Evolutionary conservation across 495 filamentous ascomycete genomes (phyloP).

Genomic region (Daldinia childiae): DNA sequence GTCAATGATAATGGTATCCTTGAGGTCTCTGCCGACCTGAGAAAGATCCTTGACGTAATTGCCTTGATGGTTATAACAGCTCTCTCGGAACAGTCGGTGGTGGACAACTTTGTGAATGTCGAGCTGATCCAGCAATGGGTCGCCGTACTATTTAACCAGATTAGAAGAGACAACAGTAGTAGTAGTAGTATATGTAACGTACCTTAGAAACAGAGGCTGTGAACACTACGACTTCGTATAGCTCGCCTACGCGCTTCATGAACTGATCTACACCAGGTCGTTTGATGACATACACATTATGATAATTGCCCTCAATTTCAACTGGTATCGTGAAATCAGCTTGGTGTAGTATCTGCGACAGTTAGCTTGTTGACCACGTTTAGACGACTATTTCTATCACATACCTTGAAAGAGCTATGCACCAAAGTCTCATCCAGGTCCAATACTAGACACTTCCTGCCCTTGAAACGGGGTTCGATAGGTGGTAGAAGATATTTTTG

Average conservation of each 20-base stretch:
- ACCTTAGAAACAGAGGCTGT: conserved; percentile 99
- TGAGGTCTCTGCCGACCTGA: conserved; percentile 93
- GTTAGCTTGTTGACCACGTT: conserved; percentile 41
- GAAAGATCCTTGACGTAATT: conserved; percentile 99
- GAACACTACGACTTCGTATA: conserved; percentile 99
- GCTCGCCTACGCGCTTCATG: conserved; percentile 97
- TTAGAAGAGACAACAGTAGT: conserved; percentile 20
- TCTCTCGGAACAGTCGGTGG: conserved; percentile 95
- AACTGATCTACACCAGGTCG: conserved; percentile 96
- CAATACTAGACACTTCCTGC: conserved; percentile 92
- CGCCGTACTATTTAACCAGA: conserved; percentile 77
- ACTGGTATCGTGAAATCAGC: conserved; percentile 99
- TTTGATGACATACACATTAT: conserved; percentile 99
- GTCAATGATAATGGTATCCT: conserved; percentile 99
- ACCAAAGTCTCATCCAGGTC: conserved; percentile 99
- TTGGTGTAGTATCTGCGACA: conserved; percentile 86
- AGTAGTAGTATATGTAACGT: conserved; percentile 41
- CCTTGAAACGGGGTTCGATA: conserved; percentile 76
- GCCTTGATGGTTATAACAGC: conserved; percentile 98
- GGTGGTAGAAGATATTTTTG: conserved; percentile 84
- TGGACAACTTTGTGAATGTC: conserved; percentile 98
- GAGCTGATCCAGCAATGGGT: conserved; percentile 94
- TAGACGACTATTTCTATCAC: conserved; percentile 10
- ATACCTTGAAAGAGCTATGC: conserved; percentile 98
- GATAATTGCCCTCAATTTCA: conserved; percentile 98